Conservation (phyloP, 176 grass and related monocot species). For the Musa itinerans region DNA sequence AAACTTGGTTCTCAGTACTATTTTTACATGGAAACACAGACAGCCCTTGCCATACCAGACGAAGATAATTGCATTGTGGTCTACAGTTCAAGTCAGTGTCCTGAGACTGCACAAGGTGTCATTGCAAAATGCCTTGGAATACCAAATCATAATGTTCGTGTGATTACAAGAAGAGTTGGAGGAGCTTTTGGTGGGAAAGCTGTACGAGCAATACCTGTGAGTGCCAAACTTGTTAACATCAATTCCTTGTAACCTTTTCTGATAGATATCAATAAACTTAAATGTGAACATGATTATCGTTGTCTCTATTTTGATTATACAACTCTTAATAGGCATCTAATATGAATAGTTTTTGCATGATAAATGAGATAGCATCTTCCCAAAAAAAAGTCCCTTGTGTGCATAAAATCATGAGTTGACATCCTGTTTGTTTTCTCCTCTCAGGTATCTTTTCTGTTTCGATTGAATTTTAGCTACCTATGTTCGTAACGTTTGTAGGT, state of each 20-base stretch:
- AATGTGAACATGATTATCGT: background rate
- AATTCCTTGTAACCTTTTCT: background rate
- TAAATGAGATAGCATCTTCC: too few species aligned
- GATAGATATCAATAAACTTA: background rate
- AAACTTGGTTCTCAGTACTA: conserved; percentile 75
- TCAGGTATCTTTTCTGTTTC: too few species aligned
- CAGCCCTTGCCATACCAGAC: conserved; percentile 55
- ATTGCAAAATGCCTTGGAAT: conserved; percentile 60
- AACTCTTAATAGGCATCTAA: too few species aligned
- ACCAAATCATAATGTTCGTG: conserved; percentile 58
- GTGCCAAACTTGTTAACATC: conserved; percentile 4
- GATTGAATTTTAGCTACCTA: too few species aligned
- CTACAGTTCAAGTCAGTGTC: conserved; percentile 41
- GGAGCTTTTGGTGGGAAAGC: conserved; percentile 78
- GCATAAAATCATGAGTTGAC: too few species aligned
- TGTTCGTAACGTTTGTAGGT: too few species aligned
- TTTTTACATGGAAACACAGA: conserved; percentile 82
- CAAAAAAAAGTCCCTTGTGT: too few species aligned
- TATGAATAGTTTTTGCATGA: too few species aligned
- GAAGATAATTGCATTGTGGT: conserved; percentile 75
- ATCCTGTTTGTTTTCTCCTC: too few species aligned
- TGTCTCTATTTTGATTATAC: background rate
- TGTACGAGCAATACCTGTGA: conserved; percentile 31
- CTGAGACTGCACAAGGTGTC: conserved; percentile 31
- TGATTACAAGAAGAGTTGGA: conserved; percentile 70